Evolutionary conservation across 352 stramenopile genomes (phyloP), one percentile per base, ranked within the genome.

Genomic region (Globisporangium barbulae): DNA sequence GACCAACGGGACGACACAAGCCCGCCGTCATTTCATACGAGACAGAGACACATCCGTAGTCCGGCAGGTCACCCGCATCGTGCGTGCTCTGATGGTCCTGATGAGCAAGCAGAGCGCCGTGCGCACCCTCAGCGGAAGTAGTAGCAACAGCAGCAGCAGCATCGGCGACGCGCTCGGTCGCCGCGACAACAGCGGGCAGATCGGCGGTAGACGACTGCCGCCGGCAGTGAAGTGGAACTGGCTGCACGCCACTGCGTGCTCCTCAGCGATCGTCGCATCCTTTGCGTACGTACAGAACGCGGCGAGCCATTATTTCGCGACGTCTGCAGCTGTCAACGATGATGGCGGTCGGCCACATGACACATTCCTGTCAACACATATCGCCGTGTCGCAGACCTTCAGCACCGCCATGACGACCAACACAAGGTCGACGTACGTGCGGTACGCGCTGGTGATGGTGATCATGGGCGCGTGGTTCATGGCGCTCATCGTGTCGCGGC

Each of bases 201-300:
- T 44, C 6, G 22, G 50, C 28, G 50, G 22, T 17, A 22, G 25
- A 63, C 45, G 71, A 22, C 39, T n/a, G 19, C 59, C 41, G 10
- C 22, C 64, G 12, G 62, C 79, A 33, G 61, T 76, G 58, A 73
- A 67, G n/a, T 92, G 83, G 83, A 92, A 72, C 63, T 92, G 83
- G 83, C 69, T 90, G 61, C 76, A 88, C 37, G 83, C 83, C 7
- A 92, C 79, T 13, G 73, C 81, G 42, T 90, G 82, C 68, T 88
- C 79, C 25, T 85, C 71, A 7, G 79, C 75, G n/a, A 69, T 92
- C 56, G 81, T 90, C 25, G 79, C 79, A 54, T 88, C 81, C 45
- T 64, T 78, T n/a, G 79, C 78, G 53, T 92, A 92, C 69, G 80
- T 89, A 68, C 81, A 92, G 70, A 71, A 59, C 13, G 74, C 78